Percentiles rank a stretch among this genome's conserved stretches.
Evolutionary conservation across 1,284 basidiomycete genomes (phyloP).

Genomic region (Stereum hirsutum): DNA sequence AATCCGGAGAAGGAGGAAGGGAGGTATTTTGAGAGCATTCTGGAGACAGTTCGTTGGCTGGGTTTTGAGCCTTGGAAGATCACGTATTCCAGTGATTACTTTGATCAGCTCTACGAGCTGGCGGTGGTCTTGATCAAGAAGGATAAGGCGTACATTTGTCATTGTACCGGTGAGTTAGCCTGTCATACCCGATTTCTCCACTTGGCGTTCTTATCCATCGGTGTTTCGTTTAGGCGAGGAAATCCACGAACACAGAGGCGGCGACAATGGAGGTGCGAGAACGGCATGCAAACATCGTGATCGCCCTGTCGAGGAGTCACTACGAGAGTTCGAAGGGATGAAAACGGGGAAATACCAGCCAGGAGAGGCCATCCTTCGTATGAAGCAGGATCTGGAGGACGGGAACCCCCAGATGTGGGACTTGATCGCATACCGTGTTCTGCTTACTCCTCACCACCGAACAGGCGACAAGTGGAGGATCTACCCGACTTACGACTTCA

Average conservation of each 20-base stretch:
- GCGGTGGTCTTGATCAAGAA: slow-evolving; percentile 88
- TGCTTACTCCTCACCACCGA: slow-evolving; percentile 88
- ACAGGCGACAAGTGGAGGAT: slow-evolving; percentile 91
- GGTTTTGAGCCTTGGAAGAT: slow-evolving; percentile 99
- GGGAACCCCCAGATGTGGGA: slow-evolving; percentile 99
- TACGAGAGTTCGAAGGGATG: slow-evolving; percentile 90
- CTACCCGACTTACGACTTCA: slow-evolving; percentile 98
- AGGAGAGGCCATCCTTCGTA: slow-evolving; percentile 87
- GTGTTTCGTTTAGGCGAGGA: slow-evolving; percentile 60
- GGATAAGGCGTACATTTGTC: slow-evolving; percentile 93
- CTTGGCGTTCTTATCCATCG: slow-evolving; percentile 2
- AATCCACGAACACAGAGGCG: slow-evolving; percentile 82
- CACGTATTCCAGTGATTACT: slow-evolving; percentile 98
- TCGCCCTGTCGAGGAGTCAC: slow-evolving; percentile 78
- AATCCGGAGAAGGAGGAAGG: slow-evolving; percentile 98
- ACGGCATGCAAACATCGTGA: slow-evolving; percentile 82
- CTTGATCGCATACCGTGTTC: slow-evolving; percentile 91
- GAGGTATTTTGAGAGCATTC: slow-evolving; percentile 91
- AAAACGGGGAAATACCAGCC: slow-evolving; percentile 85
- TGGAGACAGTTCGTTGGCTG: slow-evolving; percentile 95
- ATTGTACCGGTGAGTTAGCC: slow-evolving; percentile 93
- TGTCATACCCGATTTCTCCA: slow-evolving; percentile 18
- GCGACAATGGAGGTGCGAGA: slow-evolving; percentile 77
- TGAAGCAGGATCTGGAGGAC: slow-evolving; percentile 95
- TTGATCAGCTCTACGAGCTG: slow-evolving; percentile 80